Percentiles rank a stretch among this genome's conserved stretches.
These are phyloP conservation scores for Pichia eremophila DNA, from an alignment of 805 yeast genomes.

Conservation along the genomic window DNA sequence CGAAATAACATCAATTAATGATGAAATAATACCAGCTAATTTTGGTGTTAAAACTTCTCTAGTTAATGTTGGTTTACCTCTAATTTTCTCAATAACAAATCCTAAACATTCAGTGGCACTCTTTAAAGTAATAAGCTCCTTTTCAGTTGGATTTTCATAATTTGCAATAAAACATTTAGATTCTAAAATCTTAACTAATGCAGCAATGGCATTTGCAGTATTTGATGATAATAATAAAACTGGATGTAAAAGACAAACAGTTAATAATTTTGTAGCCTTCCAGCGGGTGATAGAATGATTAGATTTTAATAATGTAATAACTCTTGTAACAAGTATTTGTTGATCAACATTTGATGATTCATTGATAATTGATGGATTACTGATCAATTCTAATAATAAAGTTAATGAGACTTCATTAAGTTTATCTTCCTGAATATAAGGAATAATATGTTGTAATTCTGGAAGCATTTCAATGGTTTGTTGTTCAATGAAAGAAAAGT, in stretches of 20 bases:
- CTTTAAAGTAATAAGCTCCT: slow-evolving; percentile 21
- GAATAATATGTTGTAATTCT: slow-evolving; percentile 11
- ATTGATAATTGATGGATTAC: slow-evolving; percentile 25
- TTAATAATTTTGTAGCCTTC: slow-evolving; percentile 46
- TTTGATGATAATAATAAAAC: slow-evolving; percentile 29
- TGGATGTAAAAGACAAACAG: slow-evolving; percentile 27
- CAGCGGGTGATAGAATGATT: slow-evolving; percentile 39
- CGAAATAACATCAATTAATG: slow-evolving; percentile 38
- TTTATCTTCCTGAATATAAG: slow-evolving; percentile 19
- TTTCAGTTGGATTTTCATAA: slow-evolving; percentile 20
- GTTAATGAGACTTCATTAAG: slow-evolving; percentile 17
- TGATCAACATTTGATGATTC: slow-evolving; percentile 41
- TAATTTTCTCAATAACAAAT: slow-evolving; percentile 37
- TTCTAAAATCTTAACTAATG: slow-evolving; percentile 33
- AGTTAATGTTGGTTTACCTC: slow-evolving; percentile 76
- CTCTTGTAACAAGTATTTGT: slow-evolving; percentile 39
- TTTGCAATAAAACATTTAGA: slow-evolving; percentile 28
- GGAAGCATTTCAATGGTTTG: neutral
- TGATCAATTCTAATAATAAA: slow-evolving; percentile 15
- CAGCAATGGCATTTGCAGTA: slow-evolving; percentile 31
- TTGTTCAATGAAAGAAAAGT: too few relatives aligned
- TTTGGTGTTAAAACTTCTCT: slow-evolving; percentile 80
- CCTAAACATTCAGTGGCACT: slow-evolving; percentile 33
- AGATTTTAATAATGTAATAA: slow-evolving; percentile 35
- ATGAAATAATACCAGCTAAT: slow-evolving; percentile 49